Evolutionary conservation across 1,284 basidiomycete genomes (phyloP).

Genomic region (Fereydounia khargensis): DNA sequence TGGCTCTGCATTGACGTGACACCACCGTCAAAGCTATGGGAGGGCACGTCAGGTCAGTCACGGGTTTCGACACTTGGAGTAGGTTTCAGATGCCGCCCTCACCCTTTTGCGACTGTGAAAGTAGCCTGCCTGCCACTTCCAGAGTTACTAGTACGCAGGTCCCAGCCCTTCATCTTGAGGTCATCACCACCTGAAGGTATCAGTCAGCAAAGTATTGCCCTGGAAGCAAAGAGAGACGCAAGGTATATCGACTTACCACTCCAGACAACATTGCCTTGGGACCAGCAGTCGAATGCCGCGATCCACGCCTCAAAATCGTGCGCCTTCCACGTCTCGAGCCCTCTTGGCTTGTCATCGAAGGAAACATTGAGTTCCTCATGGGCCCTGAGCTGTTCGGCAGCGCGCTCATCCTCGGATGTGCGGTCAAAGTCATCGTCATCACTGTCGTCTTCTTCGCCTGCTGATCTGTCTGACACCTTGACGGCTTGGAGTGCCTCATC

Average conservation of each 20-base stretch:
- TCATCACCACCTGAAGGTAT: constrained; percentile 99
- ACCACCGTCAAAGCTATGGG: constrained; percentile 87
- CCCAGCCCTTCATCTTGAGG: constrained; percentile 85
- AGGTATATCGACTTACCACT: constrained; percentile 72
- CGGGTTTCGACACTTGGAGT: too few species aligned
- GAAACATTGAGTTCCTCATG: constrained; percentile 13
- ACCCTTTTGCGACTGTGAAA: constrained; percentile 69
- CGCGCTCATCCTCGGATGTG: constrained; percentile 18
- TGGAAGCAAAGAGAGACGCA: not conserved
- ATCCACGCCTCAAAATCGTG: constrained; percentile 96
- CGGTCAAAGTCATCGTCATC: constrained; percentile 24
- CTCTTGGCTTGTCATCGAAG: constrained; percentile 11
- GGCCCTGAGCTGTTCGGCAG: not conserved
- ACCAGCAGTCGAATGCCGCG: constrained; percentile 82
- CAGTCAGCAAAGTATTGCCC: too few species aligned
- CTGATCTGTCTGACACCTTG: too few species aligned
- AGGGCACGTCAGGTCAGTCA: too few species aligned
- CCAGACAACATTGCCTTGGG: constrained; percentile 64
- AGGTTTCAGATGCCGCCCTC: too few species aligned
- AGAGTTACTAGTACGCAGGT: constrained; percentile 60
- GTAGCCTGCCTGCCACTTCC: constrained; percentile 60
- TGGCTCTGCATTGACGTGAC: constrained; percentile 87
- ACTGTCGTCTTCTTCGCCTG: constrained; percentile 4
- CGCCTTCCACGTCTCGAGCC: constrained; percentile 68
- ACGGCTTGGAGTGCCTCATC: not conserved